Conservation (phyloP, 2,329 filamentous ascomycete genomes). For the Fusarium begoniae region DNA sequence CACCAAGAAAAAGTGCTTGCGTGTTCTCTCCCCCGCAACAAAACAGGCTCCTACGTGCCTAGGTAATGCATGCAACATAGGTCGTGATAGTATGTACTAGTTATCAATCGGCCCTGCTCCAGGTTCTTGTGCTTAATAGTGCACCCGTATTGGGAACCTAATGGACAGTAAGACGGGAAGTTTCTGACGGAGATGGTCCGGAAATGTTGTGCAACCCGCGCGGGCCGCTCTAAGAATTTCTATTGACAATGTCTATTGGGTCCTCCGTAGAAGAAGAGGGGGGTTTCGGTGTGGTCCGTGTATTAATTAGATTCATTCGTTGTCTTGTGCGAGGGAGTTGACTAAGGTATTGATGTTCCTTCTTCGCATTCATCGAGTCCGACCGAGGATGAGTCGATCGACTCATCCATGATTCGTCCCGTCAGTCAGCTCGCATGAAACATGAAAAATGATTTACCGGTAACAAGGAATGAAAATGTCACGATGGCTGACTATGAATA, state of each 20-base stretch:
- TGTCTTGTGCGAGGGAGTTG: not conserved
- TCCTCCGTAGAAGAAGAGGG: not conserved
- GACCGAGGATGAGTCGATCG: not conserved
- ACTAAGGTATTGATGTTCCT: not conserved
- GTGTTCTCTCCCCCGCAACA: conserved; percentile 5
- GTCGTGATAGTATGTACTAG: not conserved
- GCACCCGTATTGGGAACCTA: conserved; percentile 5
- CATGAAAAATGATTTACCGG: not conserved
- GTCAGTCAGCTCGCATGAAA: not conserved
- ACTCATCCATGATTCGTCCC: not conserved
- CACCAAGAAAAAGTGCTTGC: not conserved
- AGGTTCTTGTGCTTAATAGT: conserved; percentile 15
- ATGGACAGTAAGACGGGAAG: conserved; percentile 28
- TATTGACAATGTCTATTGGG: conserved; percentile 3
- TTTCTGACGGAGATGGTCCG: conserved; percentile 31
- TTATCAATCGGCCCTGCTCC: conserved; percentile 31
- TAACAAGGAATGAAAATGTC: not conserved
- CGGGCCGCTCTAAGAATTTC: not conserved
- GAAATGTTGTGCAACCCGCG: conserved; percentile 11
- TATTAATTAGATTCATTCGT: not conserved
- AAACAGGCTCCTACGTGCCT: not conserved
- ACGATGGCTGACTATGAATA: conserved; percentile 14
- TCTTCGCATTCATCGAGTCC: not conserved
- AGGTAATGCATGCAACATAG: not conserved
- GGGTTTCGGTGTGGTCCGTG: not conserved